A percentile compares a stretch with the other conserved stretches of the same genome.
Evolutionary conservation across 257 asterid species (phyloP).

Genomic region (Oldenlandia corymbosa): DNA sequence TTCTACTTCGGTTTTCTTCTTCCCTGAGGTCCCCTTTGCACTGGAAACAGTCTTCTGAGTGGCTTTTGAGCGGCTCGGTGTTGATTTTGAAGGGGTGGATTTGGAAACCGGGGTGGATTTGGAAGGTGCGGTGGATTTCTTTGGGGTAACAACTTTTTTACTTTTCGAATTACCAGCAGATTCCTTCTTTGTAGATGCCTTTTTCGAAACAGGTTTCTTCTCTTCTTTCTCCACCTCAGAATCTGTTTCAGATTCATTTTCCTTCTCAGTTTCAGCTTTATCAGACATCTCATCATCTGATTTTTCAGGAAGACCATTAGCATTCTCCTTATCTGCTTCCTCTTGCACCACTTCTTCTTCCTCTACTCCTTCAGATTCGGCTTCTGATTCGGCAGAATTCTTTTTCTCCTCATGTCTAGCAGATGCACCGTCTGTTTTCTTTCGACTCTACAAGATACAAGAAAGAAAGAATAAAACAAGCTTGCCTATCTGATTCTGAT

Average conservation of each 20-base stretch:
- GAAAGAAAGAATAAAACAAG: slow-evolving; percentile 5
- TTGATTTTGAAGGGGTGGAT: slow-evolving; percentile 47
- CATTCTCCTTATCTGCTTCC: slow-evolving; percentile 32
- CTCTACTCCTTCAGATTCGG: slow-evolving; percentile 42
- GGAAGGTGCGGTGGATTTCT: slow-evolving; percentile 43
- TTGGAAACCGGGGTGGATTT: slow-evolving; percentile 51
- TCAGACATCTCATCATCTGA: slow-evolving; percentile 74
- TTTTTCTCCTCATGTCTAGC: slow-evolving; percentile 41
- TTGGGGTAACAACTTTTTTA: slow-evolving; percentile 41
- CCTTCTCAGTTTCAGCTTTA: slow-evolving; percentile 49
- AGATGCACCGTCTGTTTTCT: slow-evolving; percentile 43
- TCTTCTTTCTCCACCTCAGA: slow-evolving; percentile 38
- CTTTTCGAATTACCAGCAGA: slow-evolving; percentile 43
- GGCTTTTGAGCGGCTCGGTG: slow-evolving; percentile 37
- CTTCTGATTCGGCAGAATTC: slow-evolving; percentile 45
- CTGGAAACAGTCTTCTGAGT: slow-evolving; percentile 30
- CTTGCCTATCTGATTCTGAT: neutral
- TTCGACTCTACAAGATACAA: slow-evolving; percentile 35
- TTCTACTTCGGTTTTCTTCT: slow-evolving; percentile 46
- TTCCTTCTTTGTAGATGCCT: slow-evolving; percentile 48
- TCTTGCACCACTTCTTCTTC: slow-evolving; percentile 40
- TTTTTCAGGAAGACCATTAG: slow-evolving; percentile 42
- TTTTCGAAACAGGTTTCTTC: slow-evolving; percentile 32
- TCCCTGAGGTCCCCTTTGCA: slow-evolving; percentile 46
- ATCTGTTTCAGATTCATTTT: slow-evolving; percentile 38